A percentile compares a stretch with the other conserved stretches of the same genome.
phyloP scores from a whole-genome alignment of 306 rosid species.

The Myrica gale region DNA sequence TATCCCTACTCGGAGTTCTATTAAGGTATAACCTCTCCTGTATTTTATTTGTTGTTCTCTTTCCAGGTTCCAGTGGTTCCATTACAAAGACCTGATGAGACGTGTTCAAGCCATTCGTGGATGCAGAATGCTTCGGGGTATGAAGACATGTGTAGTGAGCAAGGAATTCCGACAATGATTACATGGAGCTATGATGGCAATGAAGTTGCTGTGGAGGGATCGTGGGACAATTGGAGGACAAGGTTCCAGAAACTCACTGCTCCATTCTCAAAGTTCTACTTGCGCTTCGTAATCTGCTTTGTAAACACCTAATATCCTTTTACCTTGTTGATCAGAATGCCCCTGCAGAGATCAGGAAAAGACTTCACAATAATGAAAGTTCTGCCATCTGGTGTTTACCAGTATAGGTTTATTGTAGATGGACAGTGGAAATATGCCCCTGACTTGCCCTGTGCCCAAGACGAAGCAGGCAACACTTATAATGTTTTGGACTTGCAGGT shows the following conservation, averaged over 20 bases:
- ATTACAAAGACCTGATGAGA: conserved; percentile 85
- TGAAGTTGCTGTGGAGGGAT: conserved; percentile 89
- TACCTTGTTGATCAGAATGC: conserved; percentile 53
- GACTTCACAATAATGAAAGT: conserved; percentile 94
- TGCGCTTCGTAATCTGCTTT: conserved; percentile 22
- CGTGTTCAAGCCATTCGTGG: conserved; percentile 67
- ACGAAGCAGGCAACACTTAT: conserved; percentile 76
- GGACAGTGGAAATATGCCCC: conserved; percentile 84
- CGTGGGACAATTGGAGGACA: conserved; percentile 95
- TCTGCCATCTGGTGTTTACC: conserved; percentile 97
- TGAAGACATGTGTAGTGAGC: conserved; percentile 67
- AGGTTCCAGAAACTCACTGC: conserved; percentile 46
- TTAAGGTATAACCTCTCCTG: conserved; percentile 16
- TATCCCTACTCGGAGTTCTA: conserved; percentile 5
- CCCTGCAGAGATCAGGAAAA: conserved; percentile 90
- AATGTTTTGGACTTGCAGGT: conserved; percentile 91
- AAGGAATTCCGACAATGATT: conserved; percentile 93
- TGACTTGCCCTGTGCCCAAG: conserved; percentile 76
- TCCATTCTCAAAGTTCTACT: conserved; percentile 2
- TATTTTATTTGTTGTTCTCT: conserved; percentile 3
- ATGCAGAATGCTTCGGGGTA: conserved; percentile 57
- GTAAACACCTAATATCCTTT: conserved; percentile 18
- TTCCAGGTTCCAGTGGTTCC: conserved; percentile 81
- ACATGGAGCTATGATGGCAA: conserved; percentile 90
- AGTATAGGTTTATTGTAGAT: conserved; percentile 88